phyloP scores from a whole-genome alignment of 208 protist species.

The Leishmania aethiopica region DNA sequence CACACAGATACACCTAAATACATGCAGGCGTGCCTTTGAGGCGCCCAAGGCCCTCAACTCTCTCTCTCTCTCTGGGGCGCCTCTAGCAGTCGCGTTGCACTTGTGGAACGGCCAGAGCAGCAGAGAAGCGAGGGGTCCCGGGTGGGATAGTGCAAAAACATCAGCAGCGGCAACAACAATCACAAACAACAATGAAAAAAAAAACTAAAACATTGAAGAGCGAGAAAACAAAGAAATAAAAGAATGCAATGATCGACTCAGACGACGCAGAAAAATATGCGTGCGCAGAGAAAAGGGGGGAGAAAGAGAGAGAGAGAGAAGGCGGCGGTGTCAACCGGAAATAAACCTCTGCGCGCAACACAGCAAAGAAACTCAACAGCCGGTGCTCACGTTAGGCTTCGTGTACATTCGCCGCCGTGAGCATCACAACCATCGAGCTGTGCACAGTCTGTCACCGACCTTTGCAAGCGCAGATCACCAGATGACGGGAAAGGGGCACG shows the following conservation, averaged over 20 bases:
- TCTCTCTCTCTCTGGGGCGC: no score
- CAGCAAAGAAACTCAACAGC: background rate
- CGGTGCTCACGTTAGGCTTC: background rate
- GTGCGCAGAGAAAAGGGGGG: background rate
- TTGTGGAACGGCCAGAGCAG: background rate
- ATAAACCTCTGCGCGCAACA: background rate
- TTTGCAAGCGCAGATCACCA: background rate
- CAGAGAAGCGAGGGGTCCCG: no score
- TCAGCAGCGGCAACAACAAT: background rate
- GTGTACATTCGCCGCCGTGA: background rate
- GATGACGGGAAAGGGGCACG: background rate
- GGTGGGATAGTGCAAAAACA: no score
- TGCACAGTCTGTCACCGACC: background rate
- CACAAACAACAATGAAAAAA: background rate
- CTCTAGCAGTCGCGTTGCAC: background rate
- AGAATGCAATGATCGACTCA: background rate
- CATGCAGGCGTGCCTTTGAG: no score
- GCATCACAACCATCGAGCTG: background rate
- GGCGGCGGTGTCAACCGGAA: background rate
- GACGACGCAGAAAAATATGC: background rate
- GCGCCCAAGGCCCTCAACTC: no score
- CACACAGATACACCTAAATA: background rate
- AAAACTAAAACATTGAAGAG: no score
- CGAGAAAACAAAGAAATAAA: background rate
- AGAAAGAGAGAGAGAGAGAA: background rate